Evolutionary conservation across 371 early-diverging fungal species (phyloP).

Genomic region (Chytridiales sp.): DNA sequence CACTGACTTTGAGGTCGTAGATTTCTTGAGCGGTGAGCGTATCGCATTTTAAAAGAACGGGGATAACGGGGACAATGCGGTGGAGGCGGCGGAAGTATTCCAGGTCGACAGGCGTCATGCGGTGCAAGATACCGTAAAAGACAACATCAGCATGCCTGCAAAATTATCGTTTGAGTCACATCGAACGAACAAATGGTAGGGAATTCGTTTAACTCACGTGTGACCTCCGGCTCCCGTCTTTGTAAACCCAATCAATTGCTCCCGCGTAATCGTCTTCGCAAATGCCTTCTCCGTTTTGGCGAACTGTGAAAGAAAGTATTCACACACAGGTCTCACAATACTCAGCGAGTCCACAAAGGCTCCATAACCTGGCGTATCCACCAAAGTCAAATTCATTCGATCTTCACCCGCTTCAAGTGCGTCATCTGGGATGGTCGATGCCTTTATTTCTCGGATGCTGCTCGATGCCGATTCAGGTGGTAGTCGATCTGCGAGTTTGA

Average conservation of each 20-base stretch:
- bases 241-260: too few relatives aligned
- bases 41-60: constrained; percentile 67
- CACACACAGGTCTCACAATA: constrained; percentile 33
- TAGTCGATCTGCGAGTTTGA: constrained; percentile 4
- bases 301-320: constrained; percentile 34
- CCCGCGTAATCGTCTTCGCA: constrained; percentile 2
- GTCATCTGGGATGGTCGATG: constrained; percentile 26
- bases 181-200: constrained; percentile 22
- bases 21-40: constrained; percentile 62
- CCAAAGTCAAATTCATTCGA: constrained; percentile 32
- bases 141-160: constrained; percentile 40
- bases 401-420: constrained; percentile 26
- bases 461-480: constrained; percentile 4
- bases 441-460: constrained; percentile 17
- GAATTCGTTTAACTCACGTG: too few relatives aligned
- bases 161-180: constrained; percentile 26
- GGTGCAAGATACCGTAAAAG: constrained; percentile 47
- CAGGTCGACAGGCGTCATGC: constrained; percentile 67
- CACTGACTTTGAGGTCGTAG: constrained; percentile 50
- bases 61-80: constrained; percentile 57
- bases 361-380: constrained; percentile 44
- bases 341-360: constrained; percentile 34
- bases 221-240: too few relatives aligned
- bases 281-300: constrained; percentile 29
- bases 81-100: constrained; percentile 56